phyloP scores from a whole-genome alignment of 441 rosid species.

The Omphalea diandra region DNA sequence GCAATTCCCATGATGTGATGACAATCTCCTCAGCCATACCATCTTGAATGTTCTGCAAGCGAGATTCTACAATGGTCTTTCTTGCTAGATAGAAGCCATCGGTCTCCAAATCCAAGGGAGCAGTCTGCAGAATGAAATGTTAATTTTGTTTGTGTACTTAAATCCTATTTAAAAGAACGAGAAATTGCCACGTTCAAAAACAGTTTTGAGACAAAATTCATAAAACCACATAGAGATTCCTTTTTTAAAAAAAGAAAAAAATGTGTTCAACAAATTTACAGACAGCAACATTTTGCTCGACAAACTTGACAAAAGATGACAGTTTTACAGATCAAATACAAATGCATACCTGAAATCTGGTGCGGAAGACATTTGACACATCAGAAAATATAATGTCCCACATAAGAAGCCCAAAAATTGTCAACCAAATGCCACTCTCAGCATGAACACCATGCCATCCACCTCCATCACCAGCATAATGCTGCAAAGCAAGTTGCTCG shows the following conservation, averaged over 20 bases:
- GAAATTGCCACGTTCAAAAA: not conserved
- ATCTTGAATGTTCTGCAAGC: conserved; percentile 51
- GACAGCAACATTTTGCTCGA: not conserved
- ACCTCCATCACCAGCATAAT: conserved; percentile 83
- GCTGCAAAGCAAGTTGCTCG: conserved; percentile 90
- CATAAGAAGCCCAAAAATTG: conserved; percentile 84
- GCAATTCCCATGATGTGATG: conserved; percentile 69
- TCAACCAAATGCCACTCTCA: conserved; percentile 93
- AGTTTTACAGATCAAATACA: conserved; percentile 2
- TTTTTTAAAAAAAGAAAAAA: no score
- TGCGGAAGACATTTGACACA: conserved; percentile 69
- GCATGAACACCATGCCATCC: conserved; percentile 85
- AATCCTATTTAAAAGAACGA: not conserved
- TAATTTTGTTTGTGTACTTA: conserved; percentile 2
- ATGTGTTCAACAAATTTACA: not conserved
- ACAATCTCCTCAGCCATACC: conserved; percentile 90
- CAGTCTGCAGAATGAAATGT: conserved; percentile 45
- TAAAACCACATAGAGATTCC: not conserved
- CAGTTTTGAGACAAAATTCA: no score
- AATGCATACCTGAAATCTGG: conserved; percentile 71
- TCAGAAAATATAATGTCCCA: conserved; percentile 84
- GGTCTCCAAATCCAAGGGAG: conserved; percentile 81
- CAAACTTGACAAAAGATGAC: not conserved
- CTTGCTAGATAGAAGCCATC: conserved; percentile 68
- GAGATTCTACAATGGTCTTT: conserved; percentile 53